phyloP scores from a whole-genome alignment of 306 rosid species.

The Crotalaria pallida region DNA sequence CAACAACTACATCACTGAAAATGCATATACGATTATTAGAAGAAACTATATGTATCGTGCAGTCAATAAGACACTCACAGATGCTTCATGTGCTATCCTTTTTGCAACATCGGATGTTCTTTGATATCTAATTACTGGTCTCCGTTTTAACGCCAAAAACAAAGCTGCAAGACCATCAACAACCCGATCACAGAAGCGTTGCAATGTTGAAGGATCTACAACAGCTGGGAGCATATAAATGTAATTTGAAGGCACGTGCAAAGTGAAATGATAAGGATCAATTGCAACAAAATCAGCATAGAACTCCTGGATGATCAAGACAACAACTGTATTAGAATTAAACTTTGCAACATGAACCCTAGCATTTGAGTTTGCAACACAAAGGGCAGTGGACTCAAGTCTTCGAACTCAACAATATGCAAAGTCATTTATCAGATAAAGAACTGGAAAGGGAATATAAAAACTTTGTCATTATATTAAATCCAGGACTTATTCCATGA shows the following conservation, averaged over 20 bases:
- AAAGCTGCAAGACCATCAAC: constrained; percentile 90
- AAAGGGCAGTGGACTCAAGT: not conserved
- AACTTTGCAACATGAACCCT: constrained; percentile 12
- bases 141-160: constrained; percentile 78
- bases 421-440: constrained; percentile 14
- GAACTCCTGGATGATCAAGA: constrained; percentile 66
- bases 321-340: constrained; percentile 28
- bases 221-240: constrained; percentile 89
- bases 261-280: constrained; percentile 86
- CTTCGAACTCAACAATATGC: constrained; percentile 6
- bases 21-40: not conserved
- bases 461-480: not conserved
- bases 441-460: not conserved
- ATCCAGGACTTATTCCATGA: not conserved
- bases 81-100: constrained; percentile 84
- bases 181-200: constrained; percentile 60
- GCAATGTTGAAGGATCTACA: constrained; percentile 69
- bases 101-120: constrained; percentile 86
- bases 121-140: constrained; percentile 90
- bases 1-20: not conserved
- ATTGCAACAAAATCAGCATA: constrained; percentile 81
- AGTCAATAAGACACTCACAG: constrained; percentile 41
- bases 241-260: constrained; percentile 70
- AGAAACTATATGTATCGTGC: not conserved
- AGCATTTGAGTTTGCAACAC: constrained; percentile 14